Base-by-base conservation (phyloP, 78 protist species). In the Reticulomyxa filosa region DNA sequence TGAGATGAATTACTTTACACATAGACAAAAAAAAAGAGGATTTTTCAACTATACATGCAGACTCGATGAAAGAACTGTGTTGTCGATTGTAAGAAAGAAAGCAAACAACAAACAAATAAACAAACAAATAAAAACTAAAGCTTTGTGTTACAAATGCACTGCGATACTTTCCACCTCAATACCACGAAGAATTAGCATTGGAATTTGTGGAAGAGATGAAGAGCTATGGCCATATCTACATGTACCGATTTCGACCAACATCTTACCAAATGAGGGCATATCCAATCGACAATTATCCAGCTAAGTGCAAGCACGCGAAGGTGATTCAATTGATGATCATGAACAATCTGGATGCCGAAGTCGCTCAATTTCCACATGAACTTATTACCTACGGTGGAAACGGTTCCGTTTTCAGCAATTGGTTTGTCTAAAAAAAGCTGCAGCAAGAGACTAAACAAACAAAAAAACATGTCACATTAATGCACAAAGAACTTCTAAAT, bases 351-450 rank as follows among this genome's bases (percentile, higher is more conserved):
- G 90, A 84, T 52, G 35, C 48, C 38, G 7, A 27, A n/a, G 88
- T 86, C 6, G 93, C 93, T 22, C 90, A 85, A 72, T 86, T 69
- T 56, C 93, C 93, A 20, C 84, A 86, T 42, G 93, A 86, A 46
- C 73, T 86, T 26, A 70, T 86, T 20, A 86, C 93, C 26, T 86
- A 86, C 69, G 93, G 93, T 35, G 88, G 89, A n/a, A 86, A 86
- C 69, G 93, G 93, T 39, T 29, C 86, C 7, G 89, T 84, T 3
- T 83, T 86, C 69, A 62, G 46, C 51, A 79, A 75, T 56, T 83
- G 83, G 83, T n/a, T n/a, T n/a, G n/a, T n/a, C n/a, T n/a, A n/a
- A n/a, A n/a, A n/a, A n/a, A n/a, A n/a, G n/a, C 3, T 46, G 3
- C 3, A 48, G 8, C 26, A 20, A 3, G 5, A n/a, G n/a, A n/a